phyloP scores from a whole-genome alignment of 805 yeast species.

The Kurtzmaniella fragi region DNA sequence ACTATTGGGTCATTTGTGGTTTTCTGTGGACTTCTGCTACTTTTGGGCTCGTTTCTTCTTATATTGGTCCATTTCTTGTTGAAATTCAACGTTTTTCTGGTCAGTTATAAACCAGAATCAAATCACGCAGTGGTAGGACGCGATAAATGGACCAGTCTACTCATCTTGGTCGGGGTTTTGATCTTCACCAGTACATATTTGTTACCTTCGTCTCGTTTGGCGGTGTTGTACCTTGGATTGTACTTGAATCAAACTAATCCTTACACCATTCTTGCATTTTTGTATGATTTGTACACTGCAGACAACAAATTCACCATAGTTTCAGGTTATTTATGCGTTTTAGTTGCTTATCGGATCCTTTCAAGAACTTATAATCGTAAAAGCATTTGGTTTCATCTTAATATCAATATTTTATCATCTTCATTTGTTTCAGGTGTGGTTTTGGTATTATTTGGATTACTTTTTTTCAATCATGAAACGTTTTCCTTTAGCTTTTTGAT shows the following conservation, averaged over 20 bases:
- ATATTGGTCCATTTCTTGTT: slow-evolving; percentile 12
- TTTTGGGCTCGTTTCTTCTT: slow-evolving; percentile 17
- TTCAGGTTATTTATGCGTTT: slow-evolving; percentile 15
- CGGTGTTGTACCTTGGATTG: slow-evolving; percentile 24
- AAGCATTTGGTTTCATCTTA: not conserved
- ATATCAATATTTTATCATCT: slow-evolving; percentile 1
- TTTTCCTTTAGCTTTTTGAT: slow-evolving; percentile 8
- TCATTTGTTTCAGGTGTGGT: slow-evolving; percentile 1
- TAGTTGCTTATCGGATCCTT: slow-evolving; percentile 10
- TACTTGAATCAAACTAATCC: slow-evolving; percentile 24
- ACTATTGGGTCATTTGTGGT: too few species aligned
- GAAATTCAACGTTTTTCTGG: slow-evolving; percentile 9
- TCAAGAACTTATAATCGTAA: not conserved
- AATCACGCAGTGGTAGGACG: not conserved
- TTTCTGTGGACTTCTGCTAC: slow-evolving; percentile 9
- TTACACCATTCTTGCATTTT: slow-evolving; percentile 23
- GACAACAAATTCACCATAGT: slow-evolving; percentile 2
- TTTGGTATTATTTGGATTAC: slow-evolving; percentile 1
- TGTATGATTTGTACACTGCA: slow-evolving; percentile 18
- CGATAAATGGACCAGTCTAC: slow-evolving; percentile 6
- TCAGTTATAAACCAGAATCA: not conserved
- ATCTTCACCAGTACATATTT: slow-evolving; percentile 18
- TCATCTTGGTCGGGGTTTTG: slow-evolving; percentile 14
- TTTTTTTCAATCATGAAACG: slow-evolving; percentile 6
- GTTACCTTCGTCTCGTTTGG: slow-evolving; percentile 19